Conservation (phyloP, 495 filamentous ascomycete genomes). For the Xylaria sp. region DNA sequence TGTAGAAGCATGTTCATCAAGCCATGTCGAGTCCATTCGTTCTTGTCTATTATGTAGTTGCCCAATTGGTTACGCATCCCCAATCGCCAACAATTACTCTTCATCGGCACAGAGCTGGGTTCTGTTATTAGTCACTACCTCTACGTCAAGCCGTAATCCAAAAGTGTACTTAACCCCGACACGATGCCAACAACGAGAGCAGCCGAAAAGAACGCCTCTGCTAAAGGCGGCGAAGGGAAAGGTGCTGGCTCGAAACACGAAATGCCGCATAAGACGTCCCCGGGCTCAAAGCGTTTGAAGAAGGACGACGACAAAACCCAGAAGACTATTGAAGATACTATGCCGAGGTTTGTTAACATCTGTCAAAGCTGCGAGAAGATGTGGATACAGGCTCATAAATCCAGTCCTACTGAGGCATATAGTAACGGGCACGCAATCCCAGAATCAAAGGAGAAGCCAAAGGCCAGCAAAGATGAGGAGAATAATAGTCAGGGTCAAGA, state of each 20-base stretch:
- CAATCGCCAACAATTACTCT: neutral
- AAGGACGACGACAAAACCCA: slow-evolving; percentile 35
- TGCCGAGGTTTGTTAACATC: slow-evolving; percentile 31
- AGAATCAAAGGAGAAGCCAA: slow-evolving; percentile 31
- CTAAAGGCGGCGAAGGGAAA: slow-evolving; percentile 20
- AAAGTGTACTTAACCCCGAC: slow-evolving; percentile 2
- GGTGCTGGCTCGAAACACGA: slow-evolving; percentile 34
- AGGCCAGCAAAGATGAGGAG: slow-evolving; percentile 12
- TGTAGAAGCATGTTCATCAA: neutral
- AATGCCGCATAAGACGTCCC: slow-evolving; percentile 28
- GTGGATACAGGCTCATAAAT: slow-evolving; percentile 15
- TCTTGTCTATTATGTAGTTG: neutral
- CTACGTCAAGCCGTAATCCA: neutral
- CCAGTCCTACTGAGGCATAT: slow-evolving; percentile 37
- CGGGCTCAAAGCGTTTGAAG: slow-evolving; percentile 36
- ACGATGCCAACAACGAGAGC: slow-evolving; percentile 41
- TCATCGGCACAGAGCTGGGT: neutral
- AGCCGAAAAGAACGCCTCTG: slow-evolving; percentile 39
- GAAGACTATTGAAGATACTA: slow-evolving; percentile 37
- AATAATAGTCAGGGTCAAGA: neutral
- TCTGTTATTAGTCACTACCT: neutral
- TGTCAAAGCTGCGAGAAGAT: neutral
- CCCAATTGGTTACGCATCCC: slow-evolving; percentile 2
- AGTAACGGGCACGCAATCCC: slow-evolving; percentile 26
- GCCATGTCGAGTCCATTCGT: neutral